Base-by-base conservation (phyloP, 352 stramenopile genomes). In the Aphanomyces invadans region DNA sequence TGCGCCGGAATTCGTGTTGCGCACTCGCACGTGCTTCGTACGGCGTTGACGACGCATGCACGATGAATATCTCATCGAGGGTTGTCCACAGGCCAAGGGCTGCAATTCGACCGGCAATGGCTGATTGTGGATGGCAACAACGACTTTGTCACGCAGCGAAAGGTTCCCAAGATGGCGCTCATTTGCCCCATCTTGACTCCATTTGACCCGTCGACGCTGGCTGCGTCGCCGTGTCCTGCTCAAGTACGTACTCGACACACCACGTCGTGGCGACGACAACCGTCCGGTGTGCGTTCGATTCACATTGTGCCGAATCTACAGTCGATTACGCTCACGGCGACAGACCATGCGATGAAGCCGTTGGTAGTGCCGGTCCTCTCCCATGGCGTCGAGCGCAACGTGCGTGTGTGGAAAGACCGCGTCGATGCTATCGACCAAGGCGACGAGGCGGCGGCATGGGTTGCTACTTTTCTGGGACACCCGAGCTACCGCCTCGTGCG, bases 71-170 rank as follows among this genome's bases (percentile, higher is more conserved):
- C 19, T 57, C 7, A 7, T 15, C 49, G 1, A n/a, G 5, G 21
- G 17, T 36, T 3, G 23, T 15, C 1, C 28, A 12, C 39, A 86
- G 76, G 62, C 0, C 82, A 79, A 60, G 84, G 86, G 0, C 63
- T 95, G 31, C 49, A 72, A 11, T 76, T 88, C 61, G 87, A 95
- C 68, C 82, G 87, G 42, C 73, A 75, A 59, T 95, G 83, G 82
- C 84, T 93, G 70, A 72, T 95, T 48, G 77, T 86, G 25, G 81
- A 92, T 62, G 71, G 72, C 31, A 76, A 77, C 1, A 72, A 77
- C 51, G 87, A 79, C 68, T 89, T 93, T 62, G 73, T 92, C 56
- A 86, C 81, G 2, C 78, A 91, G 62, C 76, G 87, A 29, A 75
- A 81, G 32, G 83, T 84, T 71, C 74, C 73, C 28, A 80, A 77